Conservation (phyloP, 441 rosid genomes). For the Eugenia klotzschiana region DNA sequence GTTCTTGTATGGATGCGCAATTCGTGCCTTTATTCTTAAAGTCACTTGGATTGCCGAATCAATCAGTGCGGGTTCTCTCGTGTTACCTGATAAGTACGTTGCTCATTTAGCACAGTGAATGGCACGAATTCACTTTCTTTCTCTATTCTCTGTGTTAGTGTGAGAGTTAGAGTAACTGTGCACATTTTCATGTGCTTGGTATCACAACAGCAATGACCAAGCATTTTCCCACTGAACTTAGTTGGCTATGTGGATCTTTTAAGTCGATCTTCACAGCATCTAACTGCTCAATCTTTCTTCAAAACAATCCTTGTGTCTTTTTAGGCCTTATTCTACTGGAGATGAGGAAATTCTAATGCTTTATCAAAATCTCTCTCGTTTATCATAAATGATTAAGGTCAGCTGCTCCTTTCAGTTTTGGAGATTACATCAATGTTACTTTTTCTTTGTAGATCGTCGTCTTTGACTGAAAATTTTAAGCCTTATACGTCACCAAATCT, state of each 20-base stretch:
- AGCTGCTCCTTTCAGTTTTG: neutral
- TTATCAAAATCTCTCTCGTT: neutral
- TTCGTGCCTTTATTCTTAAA: constrained; percentile 32
- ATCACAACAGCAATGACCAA: neutral
- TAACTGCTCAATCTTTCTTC: neutral
- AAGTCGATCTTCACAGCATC: neutral
- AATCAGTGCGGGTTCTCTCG: constrained; percentile 28
- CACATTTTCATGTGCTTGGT: neutral
- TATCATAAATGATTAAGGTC: neutral
- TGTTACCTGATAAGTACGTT: constrained; percentile 42
- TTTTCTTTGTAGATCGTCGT: neutral
- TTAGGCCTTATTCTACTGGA: neutral
- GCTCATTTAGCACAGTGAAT: neutral
- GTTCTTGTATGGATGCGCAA: constrained; percentile 58
- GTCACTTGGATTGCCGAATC: constrained; percentile 43
- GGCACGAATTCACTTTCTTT: neutral
- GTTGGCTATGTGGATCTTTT: neutral
- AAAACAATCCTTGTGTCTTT: neutral
- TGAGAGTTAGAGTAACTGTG: neutral
- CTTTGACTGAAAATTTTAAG: neutral
- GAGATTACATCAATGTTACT: neutral
- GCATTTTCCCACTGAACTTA: neutral
- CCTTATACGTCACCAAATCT: neutral
- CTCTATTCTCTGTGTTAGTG: neutral
- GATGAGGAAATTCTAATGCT: neutral